phyloP scores from a whole-genome alignment of 1,284 basidiomycete genomes.

The Athelia psychrophila region DNA sequence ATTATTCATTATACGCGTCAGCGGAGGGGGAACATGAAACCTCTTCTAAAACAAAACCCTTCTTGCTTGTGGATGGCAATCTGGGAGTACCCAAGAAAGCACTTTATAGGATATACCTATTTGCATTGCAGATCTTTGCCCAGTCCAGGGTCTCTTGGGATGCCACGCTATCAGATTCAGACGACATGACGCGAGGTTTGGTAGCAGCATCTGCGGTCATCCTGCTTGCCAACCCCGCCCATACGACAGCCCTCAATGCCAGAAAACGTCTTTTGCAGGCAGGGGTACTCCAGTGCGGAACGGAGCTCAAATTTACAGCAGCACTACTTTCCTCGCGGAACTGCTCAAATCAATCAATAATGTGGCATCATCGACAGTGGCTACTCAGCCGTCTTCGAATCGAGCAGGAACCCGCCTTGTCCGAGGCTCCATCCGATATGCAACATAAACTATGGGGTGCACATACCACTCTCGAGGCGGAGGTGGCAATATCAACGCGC shows the following conservation, averaged over 20 bases:
- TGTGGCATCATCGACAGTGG: constrained; percentile 57
- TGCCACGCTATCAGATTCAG: constrained; percentile 45
- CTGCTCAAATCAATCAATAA: constrained; percentile 48
- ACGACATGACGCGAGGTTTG: background rate
- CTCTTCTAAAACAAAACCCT: constrained; percentile 35
- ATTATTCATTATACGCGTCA: constrained; percentile 34
- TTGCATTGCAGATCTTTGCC: constrained; percentile 36
- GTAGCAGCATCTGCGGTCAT: constrained; percentile 47
- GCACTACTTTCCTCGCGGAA: constrained; percentile 45
- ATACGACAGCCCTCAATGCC: constrained; percentile 43
- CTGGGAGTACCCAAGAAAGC: constrained; percentile 63
- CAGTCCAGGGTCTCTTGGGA: constrained; percentile 50
- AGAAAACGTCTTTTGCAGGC: constrained; percentile 48
- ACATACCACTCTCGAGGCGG: constrained; percentile 22
- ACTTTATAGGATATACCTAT: constrained; percentile 48
- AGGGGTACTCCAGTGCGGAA: constrained; percentile 28
- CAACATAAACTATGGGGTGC: constrained; percentile 4
- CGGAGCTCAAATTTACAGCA: constrained; percentile 48
- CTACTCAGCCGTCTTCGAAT: constrained; percentile 4
- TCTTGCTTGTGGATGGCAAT: constrained; percentile 52
- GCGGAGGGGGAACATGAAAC: constrained; percentile 6
- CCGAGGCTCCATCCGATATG: constrained; percentile 2
- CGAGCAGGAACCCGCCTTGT: background rate
- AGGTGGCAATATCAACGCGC: constrained; percentile 40
- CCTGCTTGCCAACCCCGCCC: constrained; percentile 43